Percentiles rank a stretch among this genome's conserved stretches.
phyloP scores from a whole-genome alignment of 192 early-diverging fungal genomes.

The Backusella circina region DNA sequence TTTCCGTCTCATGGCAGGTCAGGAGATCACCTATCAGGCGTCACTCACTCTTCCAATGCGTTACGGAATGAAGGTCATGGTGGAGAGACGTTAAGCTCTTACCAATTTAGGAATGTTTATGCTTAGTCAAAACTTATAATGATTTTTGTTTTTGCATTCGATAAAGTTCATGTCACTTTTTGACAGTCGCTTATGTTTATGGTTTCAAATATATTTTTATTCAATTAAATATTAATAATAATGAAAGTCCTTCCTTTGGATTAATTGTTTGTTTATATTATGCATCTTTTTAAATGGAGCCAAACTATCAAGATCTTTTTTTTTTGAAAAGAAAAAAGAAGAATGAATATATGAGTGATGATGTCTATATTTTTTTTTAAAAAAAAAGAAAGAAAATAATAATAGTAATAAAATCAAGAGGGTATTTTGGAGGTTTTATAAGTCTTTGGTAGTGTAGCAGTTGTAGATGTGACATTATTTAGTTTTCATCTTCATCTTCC shows the following conservation, averaged over 20 bases:
- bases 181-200: neutral
- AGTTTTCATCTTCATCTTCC: neutral
- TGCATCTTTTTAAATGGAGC: neutral
- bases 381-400: too few relatives aligned
- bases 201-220: neutral
- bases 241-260: neutral
- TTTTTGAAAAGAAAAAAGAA: neutral
- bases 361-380: neutral
- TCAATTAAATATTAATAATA: neutral
- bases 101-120: neutral
- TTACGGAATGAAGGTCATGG: slow-evolving; percentile 28
- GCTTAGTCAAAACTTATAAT: neutral
- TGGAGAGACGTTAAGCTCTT: slow-evolving; percentile 15
- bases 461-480: neutral
- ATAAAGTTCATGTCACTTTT: neutral
- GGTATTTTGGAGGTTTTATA: neutral
- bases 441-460: neutral
- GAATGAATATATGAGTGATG: too few relatives aligned
- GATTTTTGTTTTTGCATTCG: neutral
- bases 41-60: slow-evolving; percentile 30
- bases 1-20: slow-evolving; percentile 37
- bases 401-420: neutral
- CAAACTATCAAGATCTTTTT: neutral
- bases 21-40: slow-evolving; percentile 25
- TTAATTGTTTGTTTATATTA: neutral